Evolutionary conservation across 768 basidiomycete genomes (phyloP), one percentile per base, ranked within the genome.

Genomic region (Stropharia rugosoannulata): DNA sequence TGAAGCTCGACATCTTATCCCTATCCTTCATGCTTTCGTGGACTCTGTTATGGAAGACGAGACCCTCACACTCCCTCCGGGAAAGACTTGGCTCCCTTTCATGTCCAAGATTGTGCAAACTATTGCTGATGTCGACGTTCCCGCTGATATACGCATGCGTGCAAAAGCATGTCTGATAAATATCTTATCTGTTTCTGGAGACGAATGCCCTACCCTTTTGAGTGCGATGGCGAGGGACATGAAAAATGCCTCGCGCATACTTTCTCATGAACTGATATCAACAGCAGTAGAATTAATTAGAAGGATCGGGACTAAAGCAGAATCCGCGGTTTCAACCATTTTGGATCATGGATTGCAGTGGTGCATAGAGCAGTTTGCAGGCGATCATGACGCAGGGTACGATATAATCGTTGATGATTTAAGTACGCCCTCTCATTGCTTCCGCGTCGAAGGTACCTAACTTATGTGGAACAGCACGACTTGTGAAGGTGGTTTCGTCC

Each of bases 271-370:
- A 27, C n/a, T 64, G 39, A 18, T 67, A 25, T 44, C 40, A 3
- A 29, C 56, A 4, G 61, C 59, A 9, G 27, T 54, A 36, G 16
- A 41, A 15, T 36, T 66, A 9, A 54, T 43, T 8, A 39, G n/a
- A 10, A 54, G 32, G 35, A 40, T 58, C n/a, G 55, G 59, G 35
- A 16, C 44, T 2, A 65, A 62, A 10, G 68, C 69, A 0, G 66
- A 64, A 16, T 40, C 51, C 22, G 32, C 69, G n/a, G 51, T 72
- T 11, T 63, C 65, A 2, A 62, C 43, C 22, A 56, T 84, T 8
- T 64, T 78, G 6, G 78, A 85, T 46, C 70, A 73, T 45, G 77
- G 74, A 1, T 62, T 87, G 62, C 78, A 82, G 51, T 82, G 82
- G 79, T 76, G 79, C 12, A 79, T 85, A 4, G 72, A 78, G 40